Base-by-base conservation (phyloP, 139 green algal genomes). In the Astrephomene gubernaculifera region DNA sequence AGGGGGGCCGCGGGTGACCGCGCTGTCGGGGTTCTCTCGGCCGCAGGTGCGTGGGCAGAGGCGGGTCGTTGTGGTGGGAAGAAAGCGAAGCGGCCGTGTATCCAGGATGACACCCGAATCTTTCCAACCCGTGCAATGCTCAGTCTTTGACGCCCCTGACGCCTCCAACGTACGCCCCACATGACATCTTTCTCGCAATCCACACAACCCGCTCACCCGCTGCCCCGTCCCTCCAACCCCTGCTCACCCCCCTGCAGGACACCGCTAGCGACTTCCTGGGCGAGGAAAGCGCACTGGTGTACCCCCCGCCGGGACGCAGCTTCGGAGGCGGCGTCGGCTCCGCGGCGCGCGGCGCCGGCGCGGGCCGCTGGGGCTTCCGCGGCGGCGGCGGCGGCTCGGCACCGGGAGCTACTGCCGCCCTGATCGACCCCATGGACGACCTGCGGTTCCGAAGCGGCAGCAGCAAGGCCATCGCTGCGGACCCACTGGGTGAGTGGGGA, bases 351-450 rank as follows among this genome's bases (percentile, higher is more conserved):
- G 44, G 44, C 17, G 71, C 27, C 7, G 2, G 31, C 10, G 44
- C 12, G 9, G 49, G 70, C 70, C 38, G 22, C 38, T 1, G 22
- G 19, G 39, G 38, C 17, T 29, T n/a, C n/a, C 4, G 31, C 10
- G 44, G n/a, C 12, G 49, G 70, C 70, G 68, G 22, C 38, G 2
- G 22, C 21, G 39, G 38, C 17, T 29, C 57, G 69, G 71, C 29
- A 43, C 17, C 4, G 3, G 44, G 36, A 29, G 29, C 31, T 25
- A 35, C 21, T 29, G 60, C 27, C 17, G 60, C 27, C 12, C 60
- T 67, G 72, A 80, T 80, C 12, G 72, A 80, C 31, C 39, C 45
- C 1, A 80, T 80, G 72, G 72, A 80, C 22, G 72, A 80, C 45
- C 49, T 80, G 17, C 72, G 72, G 3, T 80, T 68, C 35, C 72